phyloP scores from a whole-genome alignment of 2,329 filamentous ascomycete species.

The Colletotrichum tanaceti region DNA sequence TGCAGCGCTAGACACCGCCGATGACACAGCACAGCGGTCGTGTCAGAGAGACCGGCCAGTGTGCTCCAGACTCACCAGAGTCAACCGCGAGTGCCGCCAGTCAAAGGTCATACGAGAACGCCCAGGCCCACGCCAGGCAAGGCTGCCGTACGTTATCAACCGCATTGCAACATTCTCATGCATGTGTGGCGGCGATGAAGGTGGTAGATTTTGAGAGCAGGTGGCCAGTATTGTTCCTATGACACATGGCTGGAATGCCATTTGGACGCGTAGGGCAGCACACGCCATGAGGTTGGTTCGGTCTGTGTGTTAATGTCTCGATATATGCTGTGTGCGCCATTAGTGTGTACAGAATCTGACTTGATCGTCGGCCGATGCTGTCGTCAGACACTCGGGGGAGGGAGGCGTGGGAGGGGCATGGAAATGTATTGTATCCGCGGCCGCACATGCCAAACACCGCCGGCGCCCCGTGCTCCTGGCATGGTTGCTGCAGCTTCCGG shows the following conservation, averaged over 20 bases:
- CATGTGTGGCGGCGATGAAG: neutral
- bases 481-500: constrained; percentile 9
- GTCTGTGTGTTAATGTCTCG: neutral
- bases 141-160: neutral
- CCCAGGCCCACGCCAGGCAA: neutral
- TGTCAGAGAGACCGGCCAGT: constrained; percentile 33
- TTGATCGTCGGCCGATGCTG: neutral
- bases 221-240: neutral
- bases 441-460: constrained; percentile 1
- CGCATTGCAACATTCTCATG: neutral
- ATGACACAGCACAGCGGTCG: constrained; percentile 31
- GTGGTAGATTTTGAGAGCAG: neutral
- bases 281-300: neutral
- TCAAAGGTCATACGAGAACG: constrained; percentile 10
- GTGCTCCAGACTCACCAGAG: constrained; percentile 26
- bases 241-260: neutral
- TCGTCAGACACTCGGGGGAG: neutral
- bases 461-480: constrained; percentile 1
- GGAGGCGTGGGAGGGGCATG: neutral
- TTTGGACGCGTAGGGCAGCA: neutral
- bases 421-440: neutral
- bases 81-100: constrained; percentile 1
- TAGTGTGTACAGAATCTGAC: neutral
- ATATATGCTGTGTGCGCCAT: neutral
- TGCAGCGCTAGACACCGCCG: constrained; percentile 13